These are phyloP conservation scores for Mariannaea elegans DNA, from an alignment of 2,329 filamentous ascomycete genomes.

Conservation along the genomic window DNA sequence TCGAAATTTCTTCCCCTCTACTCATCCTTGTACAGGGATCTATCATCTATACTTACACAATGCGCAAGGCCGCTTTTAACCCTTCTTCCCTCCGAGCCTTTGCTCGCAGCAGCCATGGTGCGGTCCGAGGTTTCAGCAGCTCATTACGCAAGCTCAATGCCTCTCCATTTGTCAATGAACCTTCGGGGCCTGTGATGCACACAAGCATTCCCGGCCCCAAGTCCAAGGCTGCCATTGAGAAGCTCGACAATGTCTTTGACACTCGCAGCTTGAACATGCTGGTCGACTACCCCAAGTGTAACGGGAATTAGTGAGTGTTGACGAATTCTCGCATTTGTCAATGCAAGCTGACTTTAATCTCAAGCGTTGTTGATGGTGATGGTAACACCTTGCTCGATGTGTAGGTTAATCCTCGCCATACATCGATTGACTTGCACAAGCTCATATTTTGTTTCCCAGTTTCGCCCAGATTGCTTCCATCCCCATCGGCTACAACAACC, in stretches of 20 bases:
- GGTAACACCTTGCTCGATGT: constrained; percentile 76
- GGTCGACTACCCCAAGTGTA: constrained; percentile 74
- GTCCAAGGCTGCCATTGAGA: constrained; percentile 71
- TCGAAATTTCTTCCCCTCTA: background rate
- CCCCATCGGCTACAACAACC: constrained; percentile 91
- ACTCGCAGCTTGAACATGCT: constrained; percentile 85
- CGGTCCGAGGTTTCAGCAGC: constrained; percentile 2
- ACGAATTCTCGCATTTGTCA: background rate
- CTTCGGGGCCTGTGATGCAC: constrained; percentile 59
- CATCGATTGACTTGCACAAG: background rate
- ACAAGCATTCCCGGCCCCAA: constrained; percentile 77
- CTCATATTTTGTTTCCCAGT: constrained; percentile 47
- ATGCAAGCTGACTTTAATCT: background rate
- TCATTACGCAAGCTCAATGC: background rate
- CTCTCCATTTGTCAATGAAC: constrained; percentile 55
- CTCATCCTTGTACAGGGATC: background rate
- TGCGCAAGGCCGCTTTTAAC: constrained; percentile 11
- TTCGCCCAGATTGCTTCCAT: constrained; percentile 94
- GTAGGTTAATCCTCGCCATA: constrained; percentile 49
- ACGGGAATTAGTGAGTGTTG: constrained; percentile 75
- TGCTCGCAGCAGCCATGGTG: constrained; percentile 3
- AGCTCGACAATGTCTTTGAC: constrained; percentile 82
- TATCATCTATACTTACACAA: background rate
- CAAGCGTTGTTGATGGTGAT: constrained; percentile 69
- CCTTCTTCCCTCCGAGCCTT: constrained; percentile 2